Evolutionary conservation across 129 eudicot species (phyloP).

Genomic region (Sambucus nigra): DNA sequence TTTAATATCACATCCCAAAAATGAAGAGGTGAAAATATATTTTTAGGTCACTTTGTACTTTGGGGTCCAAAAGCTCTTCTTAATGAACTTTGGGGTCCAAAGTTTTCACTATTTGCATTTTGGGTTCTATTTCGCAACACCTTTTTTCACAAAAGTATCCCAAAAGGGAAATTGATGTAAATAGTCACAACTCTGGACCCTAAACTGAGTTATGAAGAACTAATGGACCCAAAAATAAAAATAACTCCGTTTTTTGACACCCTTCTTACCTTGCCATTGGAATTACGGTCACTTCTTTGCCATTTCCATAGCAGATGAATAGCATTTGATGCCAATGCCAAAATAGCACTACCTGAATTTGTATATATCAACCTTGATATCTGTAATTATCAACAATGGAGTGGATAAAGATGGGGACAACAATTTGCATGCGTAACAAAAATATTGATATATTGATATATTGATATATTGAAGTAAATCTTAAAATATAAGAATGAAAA

Average conservation of each 20-base stretch:
- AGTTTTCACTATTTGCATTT: too few species aligned
- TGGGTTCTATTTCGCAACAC: too few species aligned
- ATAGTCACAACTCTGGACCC: too few species aligned
- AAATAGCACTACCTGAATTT: constrained; percentile 63
- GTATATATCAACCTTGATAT: constrained; percentile 83
- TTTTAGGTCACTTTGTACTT: too few species aligned
- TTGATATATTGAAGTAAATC: not conserved
- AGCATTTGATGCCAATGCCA: constrained; percentile 82
- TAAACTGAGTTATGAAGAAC: too few species aligned
- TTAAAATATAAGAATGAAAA: not conserved
- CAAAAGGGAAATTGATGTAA: too few species aligned
- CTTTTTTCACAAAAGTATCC: too few species aligned
- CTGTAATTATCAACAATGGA: constrained; percentile 27
- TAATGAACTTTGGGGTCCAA: too few species aligned
- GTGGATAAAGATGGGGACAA: not conserved
- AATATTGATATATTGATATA: not conserved
- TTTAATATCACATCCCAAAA: not conserved
- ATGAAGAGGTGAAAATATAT: not conserved
- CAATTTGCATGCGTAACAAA: not conserved
- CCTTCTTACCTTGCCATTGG: constrained; percentile 57
- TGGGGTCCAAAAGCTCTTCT: too few species aligned
- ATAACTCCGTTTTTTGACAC: too few species aligned
- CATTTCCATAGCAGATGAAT: constrained; percentile 88
- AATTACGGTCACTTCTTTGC: constrained; percentile 68
- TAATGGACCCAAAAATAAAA: not conserved